A percentile compares a stretch with the other conserved stretches of the same genome.
Conservation (phyloP, 805 yeast genomes). For the Peterozyma xylosa region DNA sequence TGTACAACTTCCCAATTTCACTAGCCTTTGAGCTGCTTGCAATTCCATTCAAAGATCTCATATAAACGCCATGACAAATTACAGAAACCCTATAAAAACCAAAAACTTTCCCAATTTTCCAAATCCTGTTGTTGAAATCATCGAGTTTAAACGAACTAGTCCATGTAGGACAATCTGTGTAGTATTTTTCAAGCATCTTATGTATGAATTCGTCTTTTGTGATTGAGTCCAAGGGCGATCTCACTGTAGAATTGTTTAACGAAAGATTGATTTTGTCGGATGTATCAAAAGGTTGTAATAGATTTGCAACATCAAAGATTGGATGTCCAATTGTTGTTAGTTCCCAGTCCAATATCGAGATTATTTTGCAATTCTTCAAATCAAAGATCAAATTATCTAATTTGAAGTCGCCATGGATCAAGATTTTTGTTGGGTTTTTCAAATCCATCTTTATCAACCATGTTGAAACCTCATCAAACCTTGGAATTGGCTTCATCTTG, state of each 20-base stretch:
- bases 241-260: constrained; percentile 10
- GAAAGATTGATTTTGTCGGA: constrained; percentile 29
- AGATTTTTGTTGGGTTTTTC: constrained; percentile 33
- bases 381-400: constrained; percentile 57
- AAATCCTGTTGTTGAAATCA: constrained; percentile 11
- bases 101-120: constrained; percentile 49
- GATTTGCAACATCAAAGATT: constrained; percentile 50
- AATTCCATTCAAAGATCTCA: constrained; percentile 38
- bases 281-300: constrained; percentile 45
- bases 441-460: constrained; percentile 41
- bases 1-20: constrained; percentile 10
- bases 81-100: constrained; percentile 48
- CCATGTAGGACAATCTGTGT: constrained; percentile 27
- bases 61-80: constrained; percentile 56
- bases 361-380: constrained; percentile 38
- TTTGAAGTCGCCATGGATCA: constrained; percentile 62
- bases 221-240: background rate
- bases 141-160: constrained; percentile 27
- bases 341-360: constrained; percentile 62
- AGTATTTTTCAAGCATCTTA: constrained; percentile 14
- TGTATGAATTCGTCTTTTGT: constrained; percentile 7
- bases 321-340: constrained; percentile 61
- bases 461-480: constrained; percentile 29
- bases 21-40: background rate
- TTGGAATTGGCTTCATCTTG: constrained; percentile 29